Evolutionary conservation across 2,329 filamentous ascomycete genomes (phyloP), one percentile per base, ranked within the genome.

Genomic region (Diaporthe humulicola): DNA sequence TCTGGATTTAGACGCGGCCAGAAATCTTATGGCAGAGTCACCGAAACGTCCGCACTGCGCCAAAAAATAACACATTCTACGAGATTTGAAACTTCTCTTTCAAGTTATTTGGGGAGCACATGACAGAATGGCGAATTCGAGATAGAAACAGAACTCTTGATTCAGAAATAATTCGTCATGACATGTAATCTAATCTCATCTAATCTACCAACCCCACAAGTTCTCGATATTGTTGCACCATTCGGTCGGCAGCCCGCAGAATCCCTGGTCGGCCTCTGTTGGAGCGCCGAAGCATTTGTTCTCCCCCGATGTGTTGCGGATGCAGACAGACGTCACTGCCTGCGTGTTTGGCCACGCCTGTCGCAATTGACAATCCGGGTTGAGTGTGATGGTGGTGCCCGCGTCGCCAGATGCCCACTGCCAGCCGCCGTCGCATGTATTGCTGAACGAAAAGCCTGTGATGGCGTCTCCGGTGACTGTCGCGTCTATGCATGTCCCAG

Each of bases 261-360:
- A n/a, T n/a, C 33, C 17, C 30, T 36, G 17, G 56, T 58, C 33
- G 33, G 56, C 19, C 33, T 36, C 30, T n/a, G 17, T n/a, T 22
- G 56, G 56, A 33, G 56, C 33, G 14, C 30, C 33, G 33, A 58
- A 58, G 33, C 56, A 58, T 38, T 58, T 58, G 56, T 58, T 38
- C 56, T 58, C 33, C 17, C 56, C 56, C 30, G 56, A 58, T 38
- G 17, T 58, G 56, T 58, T n/a, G 54, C 56, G 56, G 30, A 58
- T 38, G 56, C 56, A 58, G 56, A 58, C 56, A 9, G 56, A 38
- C 4, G 19, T 58, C 19, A 58, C 17, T 58, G 8, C 56, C 56
- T 38, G 56, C 30, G 15, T 2, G 56, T 58, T 58, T 38, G 30
- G 30, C 56, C 30, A n/a, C 17, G 33, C 19, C 30, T 58, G 56